Evolutionary conservation across 2,329 filamentous ascomycete species (phyloP), one percentile per base, ranked within the genome.

Genomic region (Fusarium sp.): DNA sequence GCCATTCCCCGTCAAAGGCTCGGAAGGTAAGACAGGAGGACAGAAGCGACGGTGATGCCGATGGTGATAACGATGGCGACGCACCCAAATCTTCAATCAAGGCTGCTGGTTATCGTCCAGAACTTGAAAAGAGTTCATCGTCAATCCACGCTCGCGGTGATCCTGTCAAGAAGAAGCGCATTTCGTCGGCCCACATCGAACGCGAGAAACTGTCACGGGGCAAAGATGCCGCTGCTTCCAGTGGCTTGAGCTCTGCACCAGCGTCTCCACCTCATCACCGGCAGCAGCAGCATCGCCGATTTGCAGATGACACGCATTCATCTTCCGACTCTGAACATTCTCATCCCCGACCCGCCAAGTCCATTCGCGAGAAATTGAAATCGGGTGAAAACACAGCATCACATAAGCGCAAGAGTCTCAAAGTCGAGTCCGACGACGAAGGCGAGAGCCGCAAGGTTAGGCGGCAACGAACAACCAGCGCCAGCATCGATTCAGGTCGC

Each of bases 1-100:
- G 89, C 43, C 84, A 89, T 76, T 92, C 90, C 30, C 90, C 89
- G 2, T 88, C 89, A 67, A 92, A 92, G 80, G 85, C 85, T 66
- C 87, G 89, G 67, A 92, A 91, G 81, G 84, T 89, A 52, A 92
- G 91, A 79, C 89, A 91, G 73, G 91, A 92, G 79, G 89, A 91
- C 78, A 88, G 85, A 77, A 89, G 87, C 75, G 89, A 90, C 64
- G 85, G 86, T 63, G 89, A 90, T 69, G 85, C 82, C 30, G 63
- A 67, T 37, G 58, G 42, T 19, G 63, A 66, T 32, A 33, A 47
- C 23, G 61, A 61, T 30, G 54, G 43, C 69, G 88, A 90, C 15
- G 80, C 77, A 21, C 78, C 81, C 33, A 82, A 78, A 63, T 77
- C 81, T 57, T 80, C 82, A 52, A 78, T 79, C 61, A 75, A 78